Base-by-base conservation (phyloP, 1,284 basidiomycete species). In the Vanrija humicola region DNA sequence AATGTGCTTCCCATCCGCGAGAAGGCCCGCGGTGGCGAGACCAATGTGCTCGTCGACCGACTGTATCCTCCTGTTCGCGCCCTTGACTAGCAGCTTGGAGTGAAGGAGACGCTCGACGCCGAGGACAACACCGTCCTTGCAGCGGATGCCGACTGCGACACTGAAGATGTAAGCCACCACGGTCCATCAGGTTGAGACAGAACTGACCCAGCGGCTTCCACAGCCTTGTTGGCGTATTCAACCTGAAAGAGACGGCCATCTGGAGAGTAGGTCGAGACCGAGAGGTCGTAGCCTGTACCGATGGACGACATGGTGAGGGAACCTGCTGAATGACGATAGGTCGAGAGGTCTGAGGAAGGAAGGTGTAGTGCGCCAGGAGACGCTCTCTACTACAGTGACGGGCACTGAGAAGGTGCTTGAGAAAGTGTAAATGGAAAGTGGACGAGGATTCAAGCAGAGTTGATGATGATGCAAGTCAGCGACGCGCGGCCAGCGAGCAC, bases 171-270 rank as follows among this genome's bases (percentile, higher is more conserved):
- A 21, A 16, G 25, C 34, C 1, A 43, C 28, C 8, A 25, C 38
- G 12, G 42, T 34, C 21, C 34, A 3, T 23, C 21, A 5, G 21
- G 21, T 23, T 23, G 45, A 38, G 21, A 34, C n/a, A 42, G n/a
- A 29, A 69, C 80, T 56, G 62, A 91, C 86, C 96, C 96, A 42
- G 95, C 92, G 77, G 96, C 96, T 78, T 98, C 96, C 54, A 98
- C 95, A 34, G 96, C 94, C 79, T 98, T 98, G 79, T 86, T 88
- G 50, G 96, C 96, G 73, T 98, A 98, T 79, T 98, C 96, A 75
- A 98, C 90, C 83, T 98, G 95, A 75, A 98, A 98, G 73, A 98
- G 92, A 64, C 96, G 86, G 25, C 95, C 95, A 78, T 98, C 95
- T 56, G 95, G 95, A 40, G 93, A 97, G 81, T 98, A 98, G 48